Conservation (phyloP, 129 eudicot species). For the Lactuca saligna region DNA sequence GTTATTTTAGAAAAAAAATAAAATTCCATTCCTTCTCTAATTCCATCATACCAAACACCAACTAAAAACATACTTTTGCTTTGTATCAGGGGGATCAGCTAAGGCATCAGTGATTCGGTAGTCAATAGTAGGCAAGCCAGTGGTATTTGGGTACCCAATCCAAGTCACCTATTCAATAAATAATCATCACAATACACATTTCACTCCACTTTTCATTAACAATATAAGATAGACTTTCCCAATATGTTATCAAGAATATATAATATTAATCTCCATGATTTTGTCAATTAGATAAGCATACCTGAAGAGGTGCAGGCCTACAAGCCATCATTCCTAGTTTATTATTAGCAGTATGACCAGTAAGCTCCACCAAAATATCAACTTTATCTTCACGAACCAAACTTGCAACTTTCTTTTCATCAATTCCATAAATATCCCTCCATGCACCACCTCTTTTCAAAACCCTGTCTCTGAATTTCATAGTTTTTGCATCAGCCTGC, state of each 20-base stretch:
- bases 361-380: constrained; percentile 95
- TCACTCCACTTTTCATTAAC: neutral
- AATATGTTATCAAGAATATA: neutral
- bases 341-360: constrained; percentile 98
- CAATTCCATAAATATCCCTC: constrained; percentile 93
- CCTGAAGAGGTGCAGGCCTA: constrained; percentile 97
- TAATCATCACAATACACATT: neutral
- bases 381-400: constrained; percentile 92
- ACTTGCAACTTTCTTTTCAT: constrained; percentile 90
- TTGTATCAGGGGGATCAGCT: constrained; percentile 83
- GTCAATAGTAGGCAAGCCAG: constrained; percentile 95
- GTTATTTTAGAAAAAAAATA: neutral
- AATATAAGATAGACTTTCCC: neutral
- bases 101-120: constrained; percentile 86
- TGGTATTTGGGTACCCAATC: constrained; percentile 98
- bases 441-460: constrained; percentile 85
- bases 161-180: constrained; percentile 70
- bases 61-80: constrained; percentile 55
- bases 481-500: constrained; percentile 98
- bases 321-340: constrained; percentile 98
- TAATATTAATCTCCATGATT: no score
- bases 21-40: no score
- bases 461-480: constrained; percentile 74
- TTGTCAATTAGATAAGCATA: constrained; percentile 13
- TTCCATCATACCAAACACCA: neutral